phyloP scores from a whole-genome alignment of 495 filamentous ascomycete genomes.

The Wilcoxina mikolae region DNA sequence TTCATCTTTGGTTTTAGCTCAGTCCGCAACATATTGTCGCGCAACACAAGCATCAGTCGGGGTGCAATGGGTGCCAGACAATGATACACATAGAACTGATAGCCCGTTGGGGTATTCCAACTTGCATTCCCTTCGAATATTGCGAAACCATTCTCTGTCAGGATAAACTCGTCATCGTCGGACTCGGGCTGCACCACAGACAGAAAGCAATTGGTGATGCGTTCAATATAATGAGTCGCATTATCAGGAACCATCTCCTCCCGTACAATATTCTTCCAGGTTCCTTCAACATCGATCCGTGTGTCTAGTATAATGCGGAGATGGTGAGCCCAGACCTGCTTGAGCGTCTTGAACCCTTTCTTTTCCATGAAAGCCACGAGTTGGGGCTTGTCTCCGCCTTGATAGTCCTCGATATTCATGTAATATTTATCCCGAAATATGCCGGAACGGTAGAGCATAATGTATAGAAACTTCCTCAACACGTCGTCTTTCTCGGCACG shows the following conservation, averaged over 20 bases:
- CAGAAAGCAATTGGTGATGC: neutral
- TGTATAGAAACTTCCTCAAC: too few relatives aligned
- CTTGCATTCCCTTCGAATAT: neutral
- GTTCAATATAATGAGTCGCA: neutral
- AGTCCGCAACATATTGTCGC: neutral
- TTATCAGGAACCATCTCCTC: neutral
- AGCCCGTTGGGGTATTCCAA: neutral
- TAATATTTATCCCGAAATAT: neutral
- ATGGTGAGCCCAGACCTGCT: neutral
- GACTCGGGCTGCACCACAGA: neutral
- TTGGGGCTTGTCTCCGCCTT: neutral
- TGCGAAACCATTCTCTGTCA: neutral
- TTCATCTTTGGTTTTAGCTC: neutral
- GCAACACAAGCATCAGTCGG: neutral
- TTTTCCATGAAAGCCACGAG: neutral
- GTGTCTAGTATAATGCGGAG: neutral
- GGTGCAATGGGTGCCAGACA: neutral
- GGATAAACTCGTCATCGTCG: neutral
- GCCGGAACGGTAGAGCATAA: neutral
- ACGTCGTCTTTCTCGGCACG: too few relatives aligned
- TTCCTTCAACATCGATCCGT: neutral
- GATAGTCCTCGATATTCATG: neutral
- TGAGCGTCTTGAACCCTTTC: neutral
- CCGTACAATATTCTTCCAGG: neutral
- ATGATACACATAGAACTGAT: neutral